Evolutionary conservation across 176 grass and related monocot genomes (phyloP).

Genomic region (Bromus sterilis): DNA sequence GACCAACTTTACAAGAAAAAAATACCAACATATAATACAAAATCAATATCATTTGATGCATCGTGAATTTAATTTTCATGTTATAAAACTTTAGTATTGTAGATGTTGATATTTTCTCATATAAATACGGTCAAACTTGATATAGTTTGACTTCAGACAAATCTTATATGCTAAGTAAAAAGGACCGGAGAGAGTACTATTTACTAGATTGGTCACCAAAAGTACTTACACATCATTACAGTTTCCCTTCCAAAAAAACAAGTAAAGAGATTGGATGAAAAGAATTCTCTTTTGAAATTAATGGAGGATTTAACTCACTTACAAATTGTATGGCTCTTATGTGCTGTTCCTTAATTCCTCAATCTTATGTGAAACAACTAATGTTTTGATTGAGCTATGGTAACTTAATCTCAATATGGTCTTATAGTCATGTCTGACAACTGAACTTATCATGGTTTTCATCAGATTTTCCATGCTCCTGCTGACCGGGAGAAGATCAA

Average conservation of each 20-base stretch:
- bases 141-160: too few relatives aligned
- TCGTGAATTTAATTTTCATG: too few relatives aligned
- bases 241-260: background rate
- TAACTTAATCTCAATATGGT: background rate
- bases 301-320: background rate
- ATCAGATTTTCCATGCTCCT: conserved; percentile 67
- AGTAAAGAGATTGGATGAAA: background rate
- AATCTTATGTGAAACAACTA: background rate
- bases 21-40: too few relatives aligned
- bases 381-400: background rate
- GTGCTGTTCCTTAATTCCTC: background rate
- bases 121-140: too few relatives aligned
- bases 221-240: background rate
- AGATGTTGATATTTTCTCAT: too few relatives aligned
- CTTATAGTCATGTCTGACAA: background rate
- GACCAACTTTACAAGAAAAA: too few relatives aligned
- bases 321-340: background rate
- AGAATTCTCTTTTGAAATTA: background rate
- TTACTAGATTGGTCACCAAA: background rate
- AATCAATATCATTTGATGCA: too few relatives aligned
- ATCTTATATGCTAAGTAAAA: too few relatives aligned
- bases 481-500: conserved; percentile 93
- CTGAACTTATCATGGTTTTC: background rate
- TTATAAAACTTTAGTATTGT: too few relatives aligned
- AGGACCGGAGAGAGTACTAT: too few relatives aligned